A percentile compares a stretch with the other conserved stretches of the same genome.
Conservation (phyloP, 257 asterid genomes). For the Ophiorrhiza pumila region DNA sequence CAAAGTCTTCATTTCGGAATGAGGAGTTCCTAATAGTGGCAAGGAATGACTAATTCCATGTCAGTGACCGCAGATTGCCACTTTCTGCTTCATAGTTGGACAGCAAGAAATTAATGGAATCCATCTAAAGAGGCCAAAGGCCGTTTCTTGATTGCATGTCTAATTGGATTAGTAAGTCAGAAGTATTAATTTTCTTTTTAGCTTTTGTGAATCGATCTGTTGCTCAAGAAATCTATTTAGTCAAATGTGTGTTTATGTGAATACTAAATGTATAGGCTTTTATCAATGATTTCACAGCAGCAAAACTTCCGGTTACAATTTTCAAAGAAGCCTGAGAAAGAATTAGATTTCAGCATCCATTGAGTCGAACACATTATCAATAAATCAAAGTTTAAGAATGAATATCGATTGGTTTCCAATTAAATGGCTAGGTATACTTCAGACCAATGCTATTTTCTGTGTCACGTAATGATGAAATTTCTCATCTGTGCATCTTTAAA, state of each 20-base stretch:
- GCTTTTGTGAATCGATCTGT: too few relatives aligned
- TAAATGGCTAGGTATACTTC: background rate
- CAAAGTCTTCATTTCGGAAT: constrained; percentile 60
- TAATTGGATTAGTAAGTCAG: background rate
- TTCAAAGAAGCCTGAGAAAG: background rate
- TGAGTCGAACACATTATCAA: background rate
- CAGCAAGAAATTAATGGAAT: background rate
- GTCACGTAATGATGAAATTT: too few relatives aligned
- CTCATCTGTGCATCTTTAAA: too few relatives aligned
- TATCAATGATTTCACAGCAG: background rate
- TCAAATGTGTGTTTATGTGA: too few relatives aligned
- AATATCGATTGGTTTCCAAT: background rate
- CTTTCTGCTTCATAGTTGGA: background rate
- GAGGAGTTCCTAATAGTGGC: constrained; percentile 12
- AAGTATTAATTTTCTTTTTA: background rate
- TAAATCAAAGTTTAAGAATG: background rate
- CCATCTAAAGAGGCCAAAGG: background rate
- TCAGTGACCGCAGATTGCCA: background rate
- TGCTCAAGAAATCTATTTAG: background rate
- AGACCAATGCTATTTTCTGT: too few relatives aligned
- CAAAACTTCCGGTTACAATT: background rate
- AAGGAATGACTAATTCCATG: background rate
- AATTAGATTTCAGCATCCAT: background rate
- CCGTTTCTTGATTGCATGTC: background rate
- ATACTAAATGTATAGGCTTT: too few relatives aligned